Percentiles rank a stretch among this genome's conserved stretches.
These are phyloP conservation scores for Actinomortierella ambigua DNA, from an alignment of 371 early-diverging fungal species.

Conservation along the genomic window DNA sequence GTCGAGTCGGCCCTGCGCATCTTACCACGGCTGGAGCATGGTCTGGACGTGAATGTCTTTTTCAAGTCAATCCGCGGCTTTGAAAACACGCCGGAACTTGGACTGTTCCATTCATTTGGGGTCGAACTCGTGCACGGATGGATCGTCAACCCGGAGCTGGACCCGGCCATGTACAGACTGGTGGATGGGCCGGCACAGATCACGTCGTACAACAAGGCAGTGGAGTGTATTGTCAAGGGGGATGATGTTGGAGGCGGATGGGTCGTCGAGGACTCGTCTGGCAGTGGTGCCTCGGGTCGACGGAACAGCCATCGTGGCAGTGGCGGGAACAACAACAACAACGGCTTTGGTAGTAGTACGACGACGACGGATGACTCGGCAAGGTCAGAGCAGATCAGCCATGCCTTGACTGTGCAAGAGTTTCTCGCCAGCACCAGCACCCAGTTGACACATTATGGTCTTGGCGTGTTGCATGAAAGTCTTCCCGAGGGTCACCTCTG, in stretches of 20 bases:
- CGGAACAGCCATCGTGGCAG: background rate
- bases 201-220: conserved; percentile 76
- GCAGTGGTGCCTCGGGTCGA: conserved; percentile 11
- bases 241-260: conserved; percentile 58
- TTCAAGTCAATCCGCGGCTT: conserved; percentile 81
- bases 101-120: conserved; percentile 81
- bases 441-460: conserved; percentile 85
- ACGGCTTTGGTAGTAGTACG: no score
- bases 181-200: conserved; percentile 55
- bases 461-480: conserved; percentile 62
- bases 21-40: conserved; percentile 57
- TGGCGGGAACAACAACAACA: no score
- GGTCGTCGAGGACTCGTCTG: conserved; percentile 38
- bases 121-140: conserved; percentile 91
- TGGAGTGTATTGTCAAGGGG: conserved; percentile 76
- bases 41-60: conserved; percentile 84
- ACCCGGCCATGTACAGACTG: conserved; percentile 60
- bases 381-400: no score
- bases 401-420: conserved; percentile 59
- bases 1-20: conserved; percentile 50
- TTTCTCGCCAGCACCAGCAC: conserved; percentile 81
- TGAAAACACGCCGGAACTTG: conserved; percentile 72
- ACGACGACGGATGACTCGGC: no score
- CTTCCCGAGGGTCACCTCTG: conserved; percentile 67
- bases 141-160: conserved; percentile 78